Evolutionary conservation across 306 rosid species (phyloP).

Genomic region (Begonia masoniana): DNA sequence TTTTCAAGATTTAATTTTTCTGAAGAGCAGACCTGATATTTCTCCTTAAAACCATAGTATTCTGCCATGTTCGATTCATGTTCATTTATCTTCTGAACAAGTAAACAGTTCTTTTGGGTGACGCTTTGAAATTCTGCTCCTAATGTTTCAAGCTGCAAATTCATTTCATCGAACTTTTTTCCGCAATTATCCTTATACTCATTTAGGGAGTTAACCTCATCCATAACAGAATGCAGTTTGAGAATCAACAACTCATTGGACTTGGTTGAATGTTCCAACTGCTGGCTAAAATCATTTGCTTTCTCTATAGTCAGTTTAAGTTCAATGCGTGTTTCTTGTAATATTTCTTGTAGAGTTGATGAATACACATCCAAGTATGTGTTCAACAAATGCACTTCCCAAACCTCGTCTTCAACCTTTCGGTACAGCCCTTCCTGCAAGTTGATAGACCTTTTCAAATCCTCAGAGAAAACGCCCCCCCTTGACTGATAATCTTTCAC

Average conservation of each 20-base stretch:
- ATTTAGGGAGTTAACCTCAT: slow-evolving; percentile 46
- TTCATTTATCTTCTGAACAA: too few species aligned
- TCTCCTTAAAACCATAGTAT: too few species aligned
- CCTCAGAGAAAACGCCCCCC: slow-evolving; percentile 41
- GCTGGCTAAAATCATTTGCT: slow-evolving; percentile 48
- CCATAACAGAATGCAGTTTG: slow-evolving; percentile 52
- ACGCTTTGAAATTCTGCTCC: too few species aligned
- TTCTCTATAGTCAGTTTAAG: slow-evolving; percentile 36
- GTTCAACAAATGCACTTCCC: slow-evolving; percentile 56
- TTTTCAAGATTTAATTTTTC: too few species aligned
- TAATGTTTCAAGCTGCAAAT: too few species aligned
- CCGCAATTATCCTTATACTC: slow-evolving; percentile 40
- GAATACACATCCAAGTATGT: slow-evolving; percentile 75
- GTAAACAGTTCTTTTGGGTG: too few species aligned
- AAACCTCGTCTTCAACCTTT: slow-evolving; percentile 84
- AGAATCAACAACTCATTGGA: slow-evolving; percentile 58
- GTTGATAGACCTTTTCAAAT: slow-evolving; percentile 63
- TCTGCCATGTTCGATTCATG: too few species aligned
- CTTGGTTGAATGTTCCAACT: slow-evolving; percentile 53
- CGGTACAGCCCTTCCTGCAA: slow-evolving; percentile 68
- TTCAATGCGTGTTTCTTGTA: slow-evolving; percentile 55
- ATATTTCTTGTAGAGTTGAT: slow-evolving; percentile 60
- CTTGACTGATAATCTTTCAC: slow-evolving; percentile 39
- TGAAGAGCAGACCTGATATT: too few species aligned
- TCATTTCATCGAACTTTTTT: too few species aligned